These are phyloP conservation scores for Dimargaris xerosporica DNA, from an alignment of 192 early-diverging fungal genomes.

Conservation along the genomic window DNA sequence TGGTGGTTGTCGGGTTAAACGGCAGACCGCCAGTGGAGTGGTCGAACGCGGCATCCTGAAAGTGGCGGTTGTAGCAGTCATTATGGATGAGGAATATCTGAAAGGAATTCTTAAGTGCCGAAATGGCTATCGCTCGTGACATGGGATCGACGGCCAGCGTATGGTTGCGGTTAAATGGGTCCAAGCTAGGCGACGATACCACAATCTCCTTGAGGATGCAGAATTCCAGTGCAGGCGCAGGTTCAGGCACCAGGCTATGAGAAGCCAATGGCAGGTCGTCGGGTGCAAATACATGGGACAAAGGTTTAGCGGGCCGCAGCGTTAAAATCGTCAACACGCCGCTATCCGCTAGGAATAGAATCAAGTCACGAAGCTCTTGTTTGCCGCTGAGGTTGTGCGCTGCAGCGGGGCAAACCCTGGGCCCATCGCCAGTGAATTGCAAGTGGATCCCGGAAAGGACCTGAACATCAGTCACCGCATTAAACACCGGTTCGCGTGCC, in stretches of 20 bases:
- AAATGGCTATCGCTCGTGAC: slow-evolving; percentile 1
- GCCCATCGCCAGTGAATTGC: too few relatives aligned
- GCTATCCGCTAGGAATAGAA: background rate
- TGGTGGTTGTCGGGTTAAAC: background rate
- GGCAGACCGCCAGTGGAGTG: background rate
- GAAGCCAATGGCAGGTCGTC: background rate
- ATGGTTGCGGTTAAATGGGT: slow-evolving; percentile 8
- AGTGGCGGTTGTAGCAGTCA: background rate
- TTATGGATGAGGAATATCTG: background rate
- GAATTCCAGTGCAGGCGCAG: too few relatives aligned
- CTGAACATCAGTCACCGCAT: too few relatives aligned
- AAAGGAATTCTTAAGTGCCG: slow-evolving; percentile 8
- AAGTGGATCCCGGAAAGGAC: too few relatives aligned
- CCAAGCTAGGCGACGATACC: background rate
- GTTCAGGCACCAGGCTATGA: background rate
- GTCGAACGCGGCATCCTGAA: background rate
- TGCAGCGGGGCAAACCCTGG: too few relatives aligned
- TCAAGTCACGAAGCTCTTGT: background rate
- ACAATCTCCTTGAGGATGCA: background rate
- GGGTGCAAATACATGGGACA: background rate
- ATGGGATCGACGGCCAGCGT: slow-evolving; percentile 1
- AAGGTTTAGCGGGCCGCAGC: background rate
- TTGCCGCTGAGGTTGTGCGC: too few relatives aligned
- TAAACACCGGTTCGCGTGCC: too few relatives aligned
- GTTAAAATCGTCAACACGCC: background rate